Evolutionary conservation across 164 flowering plant species (phyloP).

Genomic region (Hamamelis virginiana): DNA sequence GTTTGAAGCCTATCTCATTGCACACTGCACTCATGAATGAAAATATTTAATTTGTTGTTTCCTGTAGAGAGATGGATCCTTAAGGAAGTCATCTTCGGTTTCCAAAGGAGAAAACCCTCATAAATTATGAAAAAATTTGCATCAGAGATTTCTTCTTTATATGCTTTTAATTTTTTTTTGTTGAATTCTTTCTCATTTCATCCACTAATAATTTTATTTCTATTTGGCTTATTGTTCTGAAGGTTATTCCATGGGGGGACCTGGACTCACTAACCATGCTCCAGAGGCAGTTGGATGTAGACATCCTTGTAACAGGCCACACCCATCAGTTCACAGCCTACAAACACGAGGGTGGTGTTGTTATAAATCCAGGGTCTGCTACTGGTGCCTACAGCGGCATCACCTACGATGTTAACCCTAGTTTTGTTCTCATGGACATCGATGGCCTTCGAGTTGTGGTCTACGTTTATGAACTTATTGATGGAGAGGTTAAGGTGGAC

Average conservation of each 20-base stretch:
- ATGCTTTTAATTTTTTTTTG: too few relatives aligned
- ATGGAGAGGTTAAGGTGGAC: conserved; percentile 91
- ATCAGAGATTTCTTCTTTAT: too few relatives aligned
- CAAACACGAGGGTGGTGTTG: conserved; percentile 89
- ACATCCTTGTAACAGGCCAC: conserved; percentile 93
- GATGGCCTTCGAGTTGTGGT: conserved; percentile 81
- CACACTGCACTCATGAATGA: too few relatives aligned
- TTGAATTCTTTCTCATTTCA: too few relatives aligned
- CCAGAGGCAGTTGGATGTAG: conserved; percentile 93
- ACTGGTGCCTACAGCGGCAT: conserved; percentile 85
- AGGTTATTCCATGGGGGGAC: conserved; percentile 98
- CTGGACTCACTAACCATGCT: conserved; percentile 95
- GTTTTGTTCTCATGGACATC: conserved; percentile 88
- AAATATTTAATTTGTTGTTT: too few relatives aligned
- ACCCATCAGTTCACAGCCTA: conserved; percentile 85
- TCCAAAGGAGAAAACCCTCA: too few relatives aligned
- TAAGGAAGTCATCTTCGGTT: too few relatives aligned
- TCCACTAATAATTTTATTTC: too few relatives aligned
- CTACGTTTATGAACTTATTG: conserved; percentile 84
- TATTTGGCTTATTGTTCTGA: conserved; percentile 2
- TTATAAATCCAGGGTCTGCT: conserved; percentile 86
- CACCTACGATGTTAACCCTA: conserved; percentile 85
- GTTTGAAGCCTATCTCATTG: too few relatives aligned
- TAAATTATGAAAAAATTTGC: too few relatives aligned
- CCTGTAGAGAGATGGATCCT: too few relatives aligned